phyloP scores from a whole-genome alignment of 1,284 basidiomycete species.

The Puccinia novopanici region DNA sequence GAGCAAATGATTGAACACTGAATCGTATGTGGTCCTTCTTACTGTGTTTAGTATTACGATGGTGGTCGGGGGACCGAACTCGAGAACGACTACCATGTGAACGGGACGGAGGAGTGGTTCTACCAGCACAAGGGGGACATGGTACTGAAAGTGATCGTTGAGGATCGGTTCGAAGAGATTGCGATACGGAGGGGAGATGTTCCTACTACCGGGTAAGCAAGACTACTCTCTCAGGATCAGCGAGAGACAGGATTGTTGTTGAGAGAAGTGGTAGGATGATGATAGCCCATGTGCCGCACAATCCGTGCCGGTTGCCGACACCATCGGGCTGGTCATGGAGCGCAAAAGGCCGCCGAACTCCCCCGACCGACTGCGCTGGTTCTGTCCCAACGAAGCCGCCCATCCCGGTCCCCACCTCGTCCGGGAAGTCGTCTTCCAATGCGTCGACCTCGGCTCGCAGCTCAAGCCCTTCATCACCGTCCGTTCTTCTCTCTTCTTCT shows the following conservation, averaged over 20 bases:
- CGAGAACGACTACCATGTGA: constrained; percentile 87
- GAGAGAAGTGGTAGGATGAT: too few species aligned
- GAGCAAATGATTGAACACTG: too few species aligned
- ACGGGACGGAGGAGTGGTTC: constrained; percentile 97
- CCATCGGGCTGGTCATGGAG: constrained; percentile 92
- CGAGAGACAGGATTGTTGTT: constrained; percentile 53
- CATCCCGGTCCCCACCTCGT: constrained; percentile 72
- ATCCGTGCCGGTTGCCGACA: constrained; percentile 85
- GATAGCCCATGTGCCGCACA: constrained; percentile 93
- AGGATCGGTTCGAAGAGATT: constrained; percentile 82
- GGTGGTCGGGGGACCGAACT: constrained; percentile 89
- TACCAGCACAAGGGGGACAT: constrained; percentile 87
- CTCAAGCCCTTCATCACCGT: constrained; percentile 83
- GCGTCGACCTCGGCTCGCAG: constrained; percentile 87
- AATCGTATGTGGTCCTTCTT: too few species aligned
- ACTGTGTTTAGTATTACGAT: constrained; percentile 73
- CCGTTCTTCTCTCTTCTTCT: not conserved
- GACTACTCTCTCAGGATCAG: too few species aligned
- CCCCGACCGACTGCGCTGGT: constrained; percentile 90
- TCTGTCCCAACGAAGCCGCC: constrained; percentile 75
- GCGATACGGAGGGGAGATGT: constrained; percentile 94
- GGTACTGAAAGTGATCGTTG: constrained; percentile 82
- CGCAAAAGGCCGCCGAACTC: constrained; percentile 71
- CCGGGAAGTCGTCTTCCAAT: constrained; percentile 82
- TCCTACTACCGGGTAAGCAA: constrained; percentile 75